Conservation (phyloP, 2,329 filamentous ascomycete species). For the Penicillium sp. region DNA sequence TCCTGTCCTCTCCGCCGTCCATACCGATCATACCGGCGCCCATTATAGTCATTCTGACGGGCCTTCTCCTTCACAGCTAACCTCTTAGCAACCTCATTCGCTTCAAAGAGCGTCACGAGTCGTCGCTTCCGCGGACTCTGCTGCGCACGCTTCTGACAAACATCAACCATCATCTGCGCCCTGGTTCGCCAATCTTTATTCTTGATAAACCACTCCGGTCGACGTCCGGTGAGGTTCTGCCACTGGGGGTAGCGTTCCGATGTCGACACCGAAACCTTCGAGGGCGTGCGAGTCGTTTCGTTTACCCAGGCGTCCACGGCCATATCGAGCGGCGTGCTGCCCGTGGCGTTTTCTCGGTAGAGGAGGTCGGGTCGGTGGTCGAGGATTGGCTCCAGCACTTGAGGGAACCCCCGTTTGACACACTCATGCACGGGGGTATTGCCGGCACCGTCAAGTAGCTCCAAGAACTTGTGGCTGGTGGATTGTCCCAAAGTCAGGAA, state of each 20-base stretch:
- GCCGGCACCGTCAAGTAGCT: constrained; percentile 46
- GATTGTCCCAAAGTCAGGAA: constrained; percentile 60
- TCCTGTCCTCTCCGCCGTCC: neutral
- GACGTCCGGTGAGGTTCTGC: constrained; percentile 2
- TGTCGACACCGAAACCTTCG: neutral
- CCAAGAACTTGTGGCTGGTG: constrained; percentile 47
- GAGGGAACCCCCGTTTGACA: constrained; percentile 50
- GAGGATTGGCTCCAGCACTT: constrained; percentile 57
- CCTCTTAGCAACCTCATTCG: constrained; percentile 61
- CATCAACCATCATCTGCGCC: constrained; percentile 34
- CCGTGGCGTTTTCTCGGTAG: constrained; percentile 73
- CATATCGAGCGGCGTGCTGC: constrained; percentile 68
- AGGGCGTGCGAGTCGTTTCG: constrained; percentile 20
- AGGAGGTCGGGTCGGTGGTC: constrained; percentile 61
- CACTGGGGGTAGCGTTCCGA: neutral
- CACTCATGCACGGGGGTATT: constrained; percentile 46
- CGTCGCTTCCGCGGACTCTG: constrained; percentile 46
- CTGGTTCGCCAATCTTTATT: constrained; percentile 5
- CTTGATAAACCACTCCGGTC: constrained; percentile 10
- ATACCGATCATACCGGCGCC: neutral
- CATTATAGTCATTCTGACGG: neutral
- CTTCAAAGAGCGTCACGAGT: constrained; percentile 59
- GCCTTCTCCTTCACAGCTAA: constrained; percentile 33
- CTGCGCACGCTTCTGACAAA: constrained; percentile 37
- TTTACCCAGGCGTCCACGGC: constrained; percentile 32